Conservation (phyloP, 768 basidiomycete genomes). For the Suillus ampliporus region DNA sequence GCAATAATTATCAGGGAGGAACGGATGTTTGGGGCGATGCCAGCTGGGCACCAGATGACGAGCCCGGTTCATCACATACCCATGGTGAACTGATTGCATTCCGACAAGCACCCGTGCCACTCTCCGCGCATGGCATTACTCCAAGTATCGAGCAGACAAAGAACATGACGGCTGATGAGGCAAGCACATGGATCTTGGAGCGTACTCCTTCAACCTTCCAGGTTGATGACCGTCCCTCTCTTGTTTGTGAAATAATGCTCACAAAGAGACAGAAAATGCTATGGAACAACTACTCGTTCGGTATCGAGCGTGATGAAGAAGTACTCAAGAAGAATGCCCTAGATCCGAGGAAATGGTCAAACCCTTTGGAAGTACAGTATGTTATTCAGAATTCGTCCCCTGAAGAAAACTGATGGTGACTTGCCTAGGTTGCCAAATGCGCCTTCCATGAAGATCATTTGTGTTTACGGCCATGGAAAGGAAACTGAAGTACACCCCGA, state of each 20-base stretch:
- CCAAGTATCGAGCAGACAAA: constrained; percentile 24
- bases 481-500: constrained; percentile 77
- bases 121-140: constrained; percentile 11
- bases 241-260: not conserved
- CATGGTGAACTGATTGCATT: constrained; percentile 89
- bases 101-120: constrained; percentile 41
- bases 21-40: constrained; percentile 82
- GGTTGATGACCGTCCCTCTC: constrained; percentile 40
- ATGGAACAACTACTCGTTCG: constrained; percentile 83
- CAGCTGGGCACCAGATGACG: constrained; percentile 82
- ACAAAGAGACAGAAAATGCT: constrained; percentile 70
- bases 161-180: constrained; percentile 83
- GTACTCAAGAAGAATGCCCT: constrained; percentile 66
- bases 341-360: constrained; percentile 89
- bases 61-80: constrained; percentile 53
- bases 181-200: constrained; percentile 78
- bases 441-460: constrained; percentile 90
- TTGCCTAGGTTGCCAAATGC: constrained; percentile 76
- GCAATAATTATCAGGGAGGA: constrained; percentile 61
- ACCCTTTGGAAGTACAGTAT: constrained; percentile 83
- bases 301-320: constrained; percentile 78
- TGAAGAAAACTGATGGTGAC: constrained; percentile 1
- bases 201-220: constrained; percentile 87
- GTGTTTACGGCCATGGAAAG: constrained; percentile 95
- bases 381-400: constrained; percentile 4